phyloP scores from a whole-genome alignment of 352 stramenopile species.

The Pythium biforme region DNA sequence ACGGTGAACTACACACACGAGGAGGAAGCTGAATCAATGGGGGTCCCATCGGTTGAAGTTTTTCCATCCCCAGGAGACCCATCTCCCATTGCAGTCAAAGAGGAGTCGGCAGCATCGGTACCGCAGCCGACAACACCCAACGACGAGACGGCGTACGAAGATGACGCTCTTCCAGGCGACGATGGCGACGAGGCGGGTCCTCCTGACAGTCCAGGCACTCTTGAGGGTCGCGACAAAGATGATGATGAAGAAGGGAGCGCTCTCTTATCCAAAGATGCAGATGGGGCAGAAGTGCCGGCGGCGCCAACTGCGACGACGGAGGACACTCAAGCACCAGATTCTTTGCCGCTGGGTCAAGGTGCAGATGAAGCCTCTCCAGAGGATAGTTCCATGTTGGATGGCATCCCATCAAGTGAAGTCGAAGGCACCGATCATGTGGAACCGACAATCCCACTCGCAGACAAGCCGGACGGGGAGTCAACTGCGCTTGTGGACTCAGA shows the following conservation, averaged over 20 bases:
- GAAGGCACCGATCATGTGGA: too few relatives aligned
- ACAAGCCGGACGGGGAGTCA: too few relatives aligned
- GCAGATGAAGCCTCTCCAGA: too few relatives aligned
- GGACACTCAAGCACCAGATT: not conserved
- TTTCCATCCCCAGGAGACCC: not conserved
- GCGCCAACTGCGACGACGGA: not conserved
- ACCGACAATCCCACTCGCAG: too few relatives aligned
- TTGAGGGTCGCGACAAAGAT: too few relatives aligned
- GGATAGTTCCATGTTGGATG: too few relatives aligned
- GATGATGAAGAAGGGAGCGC: not conserved
- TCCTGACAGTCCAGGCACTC: not conserved
- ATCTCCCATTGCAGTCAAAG: not conserved
- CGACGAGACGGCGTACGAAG: constrained; percentile 7
- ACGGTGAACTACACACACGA: not conserved
- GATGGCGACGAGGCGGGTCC: not conserved
- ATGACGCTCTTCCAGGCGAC: not conserved
- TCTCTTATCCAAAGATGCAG: not conserved
- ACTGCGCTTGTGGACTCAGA: too few relatives aligned
- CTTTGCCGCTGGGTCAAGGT: not conserved
- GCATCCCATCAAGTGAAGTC: too few relatives aligned
- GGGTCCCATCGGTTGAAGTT: not conserved
- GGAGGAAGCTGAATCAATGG: not conserved
- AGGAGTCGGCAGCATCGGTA: not conserved
- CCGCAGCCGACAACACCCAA: not conserved
- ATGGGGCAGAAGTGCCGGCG: not conserved